Evolutionary conservation across 1,284 basidiomycete genomes (phyloP).

Genomic region (Athelia sp.): DNA sequence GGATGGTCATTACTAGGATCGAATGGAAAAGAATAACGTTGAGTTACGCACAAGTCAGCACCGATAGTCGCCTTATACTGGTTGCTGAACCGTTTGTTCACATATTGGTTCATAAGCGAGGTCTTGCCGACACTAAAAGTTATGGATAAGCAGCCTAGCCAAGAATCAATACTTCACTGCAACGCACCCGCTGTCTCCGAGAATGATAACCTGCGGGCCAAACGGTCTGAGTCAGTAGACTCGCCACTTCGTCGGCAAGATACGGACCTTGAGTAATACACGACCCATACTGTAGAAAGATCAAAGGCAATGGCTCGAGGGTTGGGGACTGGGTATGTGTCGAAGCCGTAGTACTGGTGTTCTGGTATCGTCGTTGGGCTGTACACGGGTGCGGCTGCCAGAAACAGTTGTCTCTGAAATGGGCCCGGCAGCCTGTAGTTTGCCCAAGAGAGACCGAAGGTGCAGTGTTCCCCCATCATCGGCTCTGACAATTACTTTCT

Average conservation of each 20-base stretch:
- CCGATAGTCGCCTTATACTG: slow-evolving; percentile 99
- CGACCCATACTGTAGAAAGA: slow-evolving; percentile 56
- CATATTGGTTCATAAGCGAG: slow-evolving; percentile 99
- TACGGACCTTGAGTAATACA: slow-evolving; percentile 88
- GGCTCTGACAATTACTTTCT: too few relatives aligned
- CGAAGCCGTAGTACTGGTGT: too few relatives aligned
- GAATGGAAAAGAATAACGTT: neutral
- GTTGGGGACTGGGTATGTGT: slow-evolving; percentile 2
- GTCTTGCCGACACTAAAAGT: slow-evolving; percentile 92
- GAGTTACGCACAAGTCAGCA: slow-evolving; percentile 72
- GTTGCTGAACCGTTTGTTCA: slow-evolving; percentile 99
- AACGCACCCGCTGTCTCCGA: slow-evolving; percentile 93
- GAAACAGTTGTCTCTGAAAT: too few relatives aligned
- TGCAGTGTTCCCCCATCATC: too few relatives aligned
- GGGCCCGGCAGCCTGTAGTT: too few relatives aligned
- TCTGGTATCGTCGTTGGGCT: slow-evolving; percentile 3
- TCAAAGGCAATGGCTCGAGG: neutral
- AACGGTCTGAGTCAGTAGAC: neutral
- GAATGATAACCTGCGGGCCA: slow-evolving; percentile 85
- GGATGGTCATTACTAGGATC: slow-evolving; percentile 3
- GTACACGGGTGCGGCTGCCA: too few relatives aligned
- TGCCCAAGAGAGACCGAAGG: too few relatives aligned
- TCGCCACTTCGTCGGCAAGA: neutral
- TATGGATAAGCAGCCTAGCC: slow-evolving; percentile 3
- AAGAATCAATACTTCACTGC: slow-evolving; percentile 1